Evolutionary conservation across 495 filamentous ascomycete species (phyloP).

Genomic region (Pseudoneurospora amorphoporcata): DNA sequence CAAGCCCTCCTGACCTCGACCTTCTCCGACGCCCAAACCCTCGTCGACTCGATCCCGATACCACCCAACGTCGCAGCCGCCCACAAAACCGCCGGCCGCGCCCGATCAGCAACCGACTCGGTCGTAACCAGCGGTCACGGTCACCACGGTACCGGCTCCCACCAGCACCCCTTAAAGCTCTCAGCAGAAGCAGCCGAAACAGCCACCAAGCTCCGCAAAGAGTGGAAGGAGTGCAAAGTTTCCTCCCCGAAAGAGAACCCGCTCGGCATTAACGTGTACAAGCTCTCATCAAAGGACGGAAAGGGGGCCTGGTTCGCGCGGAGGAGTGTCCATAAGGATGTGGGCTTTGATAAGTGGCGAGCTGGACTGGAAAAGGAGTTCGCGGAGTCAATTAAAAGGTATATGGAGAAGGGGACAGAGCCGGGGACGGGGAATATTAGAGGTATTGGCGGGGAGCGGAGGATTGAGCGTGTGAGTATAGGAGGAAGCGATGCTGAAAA

Average conservation of each 20-base stretch:
- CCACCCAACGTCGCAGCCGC: slow-evolving; percentile 6
- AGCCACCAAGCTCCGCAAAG: slow-evolving; percentile 46
- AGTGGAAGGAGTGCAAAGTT: slow-evolving; percentile 82
- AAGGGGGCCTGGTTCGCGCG: slow-evolving; percentile 85
- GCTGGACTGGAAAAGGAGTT: slow-evolving; percentile 50
- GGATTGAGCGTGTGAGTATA: slow-evolving; percentile 50
- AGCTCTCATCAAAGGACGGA: slow-evolving; percentile 65
- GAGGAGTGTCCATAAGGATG: slow-evolving; percentile 60
- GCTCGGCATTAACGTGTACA: slow-evolving; percentile 66
- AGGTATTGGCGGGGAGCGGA: slow-evolving; percentile 72
- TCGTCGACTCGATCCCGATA: slow-evolving; percentile 65
- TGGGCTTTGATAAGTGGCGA: slow-evolving; percentile 62
- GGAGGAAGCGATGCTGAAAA: slow-evolving; percentile 38
- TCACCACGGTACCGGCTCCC: neutral
- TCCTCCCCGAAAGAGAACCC: slow-evolving; percentile 56
- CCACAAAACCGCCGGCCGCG: slow-evolving; percentile 2
- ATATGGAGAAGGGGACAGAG: slow-evolving; percentile 31
- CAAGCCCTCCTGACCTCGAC: slow-evolving; percentile 37
- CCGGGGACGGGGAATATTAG: slow-evolving; percentile 62
- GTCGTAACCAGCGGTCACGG: slow-evolving; percentile 8
- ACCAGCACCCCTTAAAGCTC: slow-evolving; percentile 8
- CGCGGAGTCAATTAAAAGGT: slow-evolving; percentile 48
- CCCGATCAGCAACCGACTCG: slow-evolving; percentile 24
- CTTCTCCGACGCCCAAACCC: slow-evolving; percentile 53
- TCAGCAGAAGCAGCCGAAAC: slow-evolving; percentile 6